Base-by-base conservation (phyloP, 2,329 filamentous ascomycete genomes). In the Aspergillus glaucus region DNA sequence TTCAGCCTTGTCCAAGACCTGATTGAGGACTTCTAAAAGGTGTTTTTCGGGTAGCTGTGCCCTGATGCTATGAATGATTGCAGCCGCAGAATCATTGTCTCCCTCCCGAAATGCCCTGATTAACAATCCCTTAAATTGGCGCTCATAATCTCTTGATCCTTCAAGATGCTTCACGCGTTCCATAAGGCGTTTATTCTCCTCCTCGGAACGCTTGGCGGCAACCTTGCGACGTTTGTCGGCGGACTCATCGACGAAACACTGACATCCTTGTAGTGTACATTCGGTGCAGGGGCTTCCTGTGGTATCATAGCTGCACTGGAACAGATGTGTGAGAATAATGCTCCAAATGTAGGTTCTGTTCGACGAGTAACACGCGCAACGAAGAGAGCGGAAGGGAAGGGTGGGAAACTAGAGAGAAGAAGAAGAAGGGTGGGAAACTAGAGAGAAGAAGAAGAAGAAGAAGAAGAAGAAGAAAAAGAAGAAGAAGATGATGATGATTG, bases 221-320 rank as follows among this genome's bases (percentile, higher is more conserved):
- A 62, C 60, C 50, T 70, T 70, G 39, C 67, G 67, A 14, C 67
- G 67, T 52, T 59, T 68, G 49, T 70, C 67, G 46, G 62, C 56
- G 44, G 46, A 45, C 50, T 67, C 61, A 46, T 70, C 62, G 55
- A 66, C 61, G 34, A 66, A 15, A 46, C 67, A 70, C 14, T 62
- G 58, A 32, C 66, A 62, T 30, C 50, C 50, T 48, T 69, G 67
- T 7, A 60, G 47, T 15, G 54, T 42, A 44, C 67, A 70, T 62
- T 69, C 66, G 12, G 59, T 48, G 45, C 67, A 70, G 19, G 65
- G 65, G 10, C 43, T 50, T 3, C 56, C 59, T 19, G 56, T 56
- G 7, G 46, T 51, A 42, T 55, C 52, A 6, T 57, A 57, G 50
- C 55, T 64, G 50, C 65, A 68, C 66, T 68, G 51, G 32, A 49